Evolutionary conservation across 257 asterid genomes (phyloP).

Genomic region (Solanum gandarillasii): DNA sequence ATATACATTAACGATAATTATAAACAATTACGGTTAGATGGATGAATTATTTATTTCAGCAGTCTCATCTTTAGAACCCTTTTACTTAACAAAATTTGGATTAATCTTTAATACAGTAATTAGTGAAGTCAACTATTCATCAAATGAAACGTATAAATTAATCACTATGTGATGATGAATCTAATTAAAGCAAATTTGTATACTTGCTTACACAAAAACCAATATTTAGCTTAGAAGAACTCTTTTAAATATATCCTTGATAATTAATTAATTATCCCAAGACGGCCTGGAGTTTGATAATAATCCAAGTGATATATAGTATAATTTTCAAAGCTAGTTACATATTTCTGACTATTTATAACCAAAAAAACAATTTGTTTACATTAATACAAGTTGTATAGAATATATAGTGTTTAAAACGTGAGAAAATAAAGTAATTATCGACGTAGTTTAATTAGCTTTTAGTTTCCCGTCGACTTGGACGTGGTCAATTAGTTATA

Average conservation of each 20-base stretch:
- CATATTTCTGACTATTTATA: background rate
- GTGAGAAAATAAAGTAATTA: background rate
- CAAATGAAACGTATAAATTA: background rate
- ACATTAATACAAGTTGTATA: background rate
- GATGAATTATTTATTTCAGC: background rate
- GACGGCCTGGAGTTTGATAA: background rate
- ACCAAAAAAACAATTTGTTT: background rate
- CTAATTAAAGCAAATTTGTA: background rate
- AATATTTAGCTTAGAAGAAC: background rate
- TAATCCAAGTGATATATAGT: background rate
- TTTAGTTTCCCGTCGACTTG: background rate
- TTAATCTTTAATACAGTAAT: background rate
- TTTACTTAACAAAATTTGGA: background rate
- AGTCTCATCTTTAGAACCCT: background rate
- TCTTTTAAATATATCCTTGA: background rate
- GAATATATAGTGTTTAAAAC: background rate
- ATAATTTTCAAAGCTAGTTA: background rate
- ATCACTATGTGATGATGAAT: background rate
- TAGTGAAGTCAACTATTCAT: background rate
- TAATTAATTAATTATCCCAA: background rate
- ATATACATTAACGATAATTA: background rate
- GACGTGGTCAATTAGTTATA: background rate
- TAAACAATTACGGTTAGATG: background rate
- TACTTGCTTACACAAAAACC: background rate
- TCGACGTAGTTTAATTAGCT: background rate